Conservation (phyloP, 2,329 filamentous ascomycete genomes). For the Hypoxylon sp. region DNA sequence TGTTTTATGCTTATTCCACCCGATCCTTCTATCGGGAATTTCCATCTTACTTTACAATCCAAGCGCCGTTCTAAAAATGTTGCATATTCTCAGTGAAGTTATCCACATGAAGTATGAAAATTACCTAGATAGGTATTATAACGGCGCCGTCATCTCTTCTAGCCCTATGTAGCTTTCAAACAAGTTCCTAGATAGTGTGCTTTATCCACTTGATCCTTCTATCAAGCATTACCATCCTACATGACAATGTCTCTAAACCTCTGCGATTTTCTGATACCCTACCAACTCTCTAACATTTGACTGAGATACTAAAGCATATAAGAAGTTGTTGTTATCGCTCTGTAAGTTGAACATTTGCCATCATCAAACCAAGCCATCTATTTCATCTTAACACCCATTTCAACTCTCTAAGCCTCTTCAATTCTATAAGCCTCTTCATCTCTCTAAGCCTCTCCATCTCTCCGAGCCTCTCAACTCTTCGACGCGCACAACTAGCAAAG, state of each 20-base stretch:
- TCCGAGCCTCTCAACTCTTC: conserved; percentile 1
- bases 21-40: not conserved
- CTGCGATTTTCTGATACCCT: not conserved
- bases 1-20: not conserved
- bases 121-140: not conserved
- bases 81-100: not conserved
- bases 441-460: not conserved
- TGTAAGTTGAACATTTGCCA: not conserved
- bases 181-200: not conserved
- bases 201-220: not conserved
- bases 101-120: not conserved
- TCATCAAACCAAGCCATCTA: not conserved
- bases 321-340: conserved; percentile 3
- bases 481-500: not conserved
- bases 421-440: not conserved
- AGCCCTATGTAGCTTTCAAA: not conserved
- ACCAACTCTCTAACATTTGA: not conserved
- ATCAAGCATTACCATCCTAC: conserved; percentile 4
- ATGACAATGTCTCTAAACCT: conserved; percentile 4
- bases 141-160: not conserved
- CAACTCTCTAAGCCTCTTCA: not conserved
- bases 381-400: conserved; percentile 5
- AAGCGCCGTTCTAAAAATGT: conserved; percentile 1
- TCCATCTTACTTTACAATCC: not conserved
- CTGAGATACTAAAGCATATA: not conserved